Base-by-base conservation (phyloP, 768 basidiomycete species). In the Boletales sp. region DNA sequence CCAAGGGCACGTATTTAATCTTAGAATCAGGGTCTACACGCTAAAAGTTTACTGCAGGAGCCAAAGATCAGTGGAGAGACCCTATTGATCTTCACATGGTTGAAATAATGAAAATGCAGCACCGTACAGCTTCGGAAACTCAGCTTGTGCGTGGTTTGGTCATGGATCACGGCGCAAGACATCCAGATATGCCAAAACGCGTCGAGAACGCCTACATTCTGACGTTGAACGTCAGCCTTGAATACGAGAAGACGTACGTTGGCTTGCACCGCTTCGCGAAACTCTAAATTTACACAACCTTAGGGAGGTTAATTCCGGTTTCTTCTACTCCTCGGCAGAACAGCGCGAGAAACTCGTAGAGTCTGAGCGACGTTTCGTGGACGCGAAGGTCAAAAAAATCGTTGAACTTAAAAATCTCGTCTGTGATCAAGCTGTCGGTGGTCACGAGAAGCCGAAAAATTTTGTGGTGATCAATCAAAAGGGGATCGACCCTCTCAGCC, bases 21-120 rank as follows among this genome's bases (percentile, higher is more conserved):
- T 58, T 15, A 49, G 34, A 42, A 46, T 51, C 41, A 65, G 67
- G 69, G 68, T 67, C 41, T 54, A 37, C 58, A 51, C 46, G 50
- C 57, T 61, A 57, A 61, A 58, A 58, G 46, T 59, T 54, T 57
- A 55, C 49, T 49, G 46, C 57, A 87, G 83, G 80, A 54, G 69
- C 79, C 17, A 72, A 74, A 54, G 84, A 87, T 63, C 82, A 84
- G 58, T 87, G 82, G 77, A 80, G 79, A 46, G 86, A 94, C 59
- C 93, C 94, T 44, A 94, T 98, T 64, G 96, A 99, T 74, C 77
- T 99, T 49, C 95, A 98, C 73, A 99, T 99, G 96, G 76, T 99
- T 45, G 96, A 99, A 73, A 86, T 98, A 55, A 98, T 98, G 96
- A 98, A 98, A 76, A 99, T 99, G 96, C 95, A 96, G 70, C 96